Conservation (phyloP, 225 moss, liverwort and hornwort species). For the Polytrichum formosum region DNA sequence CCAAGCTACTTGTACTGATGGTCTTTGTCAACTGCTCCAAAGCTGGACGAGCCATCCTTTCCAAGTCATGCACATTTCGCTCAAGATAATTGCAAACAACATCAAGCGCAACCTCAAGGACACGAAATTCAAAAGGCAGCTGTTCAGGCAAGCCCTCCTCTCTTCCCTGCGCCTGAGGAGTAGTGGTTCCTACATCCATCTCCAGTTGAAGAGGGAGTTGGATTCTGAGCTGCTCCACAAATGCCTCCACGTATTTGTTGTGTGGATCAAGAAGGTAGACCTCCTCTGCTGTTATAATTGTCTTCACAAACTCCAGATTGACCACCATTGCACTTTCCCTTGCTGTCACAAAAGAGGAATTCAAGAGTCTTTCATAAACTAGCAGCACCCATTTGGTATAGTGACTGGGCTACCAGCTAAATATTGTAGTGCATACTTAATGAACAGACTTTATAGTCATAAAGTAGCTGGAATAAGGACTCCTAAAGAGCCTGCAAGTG, state of each 20-base stretch:
- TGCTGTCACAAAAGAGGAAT: conserved; percentile 39
- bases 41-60: conserved; percentile 67
- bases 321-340: conserved; percentile 97
- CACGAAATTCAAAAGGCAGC: conserved; percentile 92
- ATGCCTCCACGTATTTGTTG: conserved; percentile 46
- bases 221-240: conserved; percentile 76
- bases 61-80: conserved; percentile 56
- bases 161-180: conserved; percentile 14
- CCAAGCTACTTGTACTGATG: conserved; percentile 81
- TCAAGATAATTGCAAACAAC: conserved; percentile 82
- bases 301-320: conserved; percentile 93
- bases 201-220: conserved; percentile 49
- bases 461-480: too few species aligned
- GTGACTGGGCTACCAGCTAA: neutral
- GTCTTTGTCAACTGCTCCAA: conserved; percentile 78
- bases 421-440: too few species aligned
- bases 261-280: conserved; percentile 75
- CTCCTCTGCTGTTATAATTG: conserved; percentile 92
- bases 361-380: too few species aligned
- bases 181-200: conserved; percentile 23
- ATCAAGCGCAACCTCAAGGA: conserved; percentile 88
- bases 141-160: conserved; percentile 46
- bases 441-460: too few species aligned
- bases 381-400: too few species aligned
- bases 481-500: too few species aligned